These are phyloP conservation scores for Solanum acaule DNA, from an alignment of 257 asterid genomes.

Conservation along the genomic window DNA sequence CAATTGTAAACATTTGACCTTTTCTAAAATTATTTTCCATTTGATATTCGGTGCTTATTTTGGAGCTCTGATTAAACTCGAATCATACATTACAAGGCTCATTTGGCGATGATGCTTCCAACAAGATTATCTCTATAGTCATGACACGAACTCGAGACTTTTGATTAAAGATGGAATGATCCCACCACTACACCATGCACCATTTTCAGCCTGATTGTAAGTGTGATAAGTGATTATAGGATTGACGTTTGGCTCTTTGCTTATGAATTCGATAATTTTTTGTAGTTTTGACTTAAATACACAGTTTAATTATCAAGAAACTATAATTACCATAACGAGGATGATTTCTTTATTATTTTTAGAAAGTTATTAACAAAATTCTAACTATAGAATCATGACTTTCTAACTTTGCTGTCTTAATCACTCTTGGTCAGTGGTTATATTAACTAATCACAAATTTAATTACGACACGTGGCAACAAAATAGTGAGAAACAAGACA, in stretches of 20 bases:
- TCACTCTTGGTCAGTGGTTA: background rate
- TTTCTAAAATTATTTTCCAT: background rate
- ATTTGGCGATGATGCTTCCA: background rate
- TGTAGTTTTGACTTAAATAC: background rate
- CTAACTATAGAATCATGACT: background rate
- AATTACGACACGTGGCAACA: background rate
- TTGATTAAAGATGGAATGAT: too few relatives aligned
- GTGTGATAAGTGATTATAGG: background rate
- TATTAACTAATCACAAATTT: background rate
- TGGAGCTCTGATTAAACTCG: too few relatives aligned
- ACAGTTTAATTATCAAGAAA: background rate
- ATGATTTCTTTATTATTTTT: background rate
- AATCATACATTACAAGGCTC: too few relatives aligned
- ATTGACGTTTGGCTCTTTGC: background rate
- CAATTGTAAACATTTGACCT: background rate
- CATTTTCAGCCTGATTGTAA: background rate
- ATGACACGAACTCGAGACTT: background rate
- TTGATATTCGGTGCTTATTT: background rate
- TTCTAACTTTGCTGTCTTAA: background rate
- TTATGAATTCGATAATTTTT: background rate
- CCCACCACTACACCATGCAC: too few relatives aligned
- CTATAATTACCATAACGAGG: background rate
- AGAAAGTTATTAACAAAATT: background rate
- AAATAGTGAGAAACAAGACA: constrained; percentile 2
- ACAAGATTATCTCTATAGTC: too few relatives aligned